Evolutionary conservation across 352 stramenopile genomes (phyloP).

Genomic region (Aphanomyces invadans): DNA sequence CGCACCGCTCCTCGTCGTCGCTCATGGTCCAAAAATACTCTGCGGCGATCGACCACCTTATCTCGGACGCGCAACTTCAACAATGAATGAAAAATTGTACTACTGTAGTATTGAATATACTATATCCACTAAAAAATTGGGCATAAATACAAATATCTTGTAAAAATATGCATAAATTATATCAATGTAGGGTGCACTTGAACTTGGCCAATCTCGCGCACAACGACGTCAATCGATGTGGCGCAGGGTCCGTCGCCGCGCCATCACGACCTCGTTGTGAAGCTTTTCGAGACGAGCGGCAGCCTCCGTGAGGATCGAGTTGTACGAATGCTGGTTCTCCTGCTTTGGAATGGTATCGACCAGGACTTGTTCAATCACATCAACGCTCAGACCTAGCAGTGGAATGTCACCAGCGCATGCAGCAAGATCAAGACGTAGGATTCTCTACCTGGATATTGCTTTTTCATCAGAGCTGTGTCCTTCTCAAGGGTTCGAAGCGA

Average conservation of each 20-base stretch:
- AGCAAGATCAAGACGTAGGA: no score
- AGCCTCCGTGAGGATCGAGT: constrained; percentile 9
- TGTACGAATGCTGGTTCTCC: constrained; percentile 21
- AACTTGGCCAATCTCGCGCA: neutral
- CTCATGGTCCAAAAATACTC: constrained; percentile 8
- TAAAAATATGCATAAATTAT: neutral
- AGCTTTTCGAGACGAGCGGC: constrained; percentile 2
- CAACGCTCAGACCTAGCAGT: neutral
- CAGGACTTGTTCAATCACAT: constrained; percentile 16
- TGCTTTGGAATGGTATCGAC: constrained; percentile 22
- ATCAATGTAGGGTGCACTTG: neutral
- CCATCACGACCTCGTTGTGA: neutral
- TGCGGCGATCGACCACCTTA: neutral
- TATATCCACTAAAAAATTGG: neutral
- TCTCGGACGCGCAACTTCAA: neutral
- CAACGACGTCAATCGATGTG: constrained; percentile 6
- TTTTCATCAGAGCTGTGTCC: constrained; percentile 16
- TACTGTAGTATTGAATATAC: neutral
- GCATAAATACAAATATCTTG: neutral
- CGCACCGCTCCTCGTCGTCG: neutral
- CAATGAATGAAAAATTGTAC: neutral
- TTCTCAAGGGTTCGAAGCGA: constrained; percentile 21
- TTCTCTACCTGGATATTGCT: constrained; percentile 10
- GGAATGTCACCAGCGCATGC: no score
- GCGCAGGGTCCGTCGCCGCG: constrained; percentile 15